phyloP scores from a whole-genome alignment of 2,329 filamentous ascomycete genomes.

The Penicillium sp. region DNA sequence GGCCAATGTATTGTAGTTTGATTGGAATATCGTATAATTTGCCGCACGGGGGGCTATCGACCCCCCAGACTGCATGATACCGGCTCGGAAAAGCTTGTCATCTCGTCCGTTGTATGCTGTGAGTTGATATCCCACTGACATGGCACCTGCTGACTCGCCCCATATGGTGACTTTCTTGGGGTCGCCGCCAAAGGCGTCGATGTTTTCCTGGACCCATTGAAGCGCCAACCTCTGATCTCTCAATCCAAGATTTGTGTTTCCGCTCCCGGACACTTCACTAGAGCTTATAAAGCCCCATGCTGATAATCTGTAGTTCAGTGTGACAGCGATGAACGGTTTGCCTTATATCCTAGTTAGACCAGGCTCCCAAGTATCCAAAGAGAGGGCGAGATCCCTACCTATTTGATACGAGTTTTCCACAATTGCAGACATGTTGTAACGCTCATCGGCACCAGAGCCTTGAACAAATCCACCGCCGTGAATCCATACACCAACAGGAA shows the following conservation, averaged over 20 bases:
- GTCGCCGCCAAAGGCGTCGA: slow-evolving; percentile 35
- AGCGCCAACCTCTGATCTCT: slow-evolving; percentile 39
- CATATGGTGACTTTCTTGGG: slow-evolving; percentile 45
- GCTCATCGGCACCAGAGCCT: slow-evolving; percentile 52
- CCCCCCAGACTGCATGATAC: slow-evolving; percentile 53
- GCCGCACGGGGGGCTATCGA: slow-evolving; percentile 47
- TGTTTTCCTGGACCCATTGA: slow-evolving; percentile 40
- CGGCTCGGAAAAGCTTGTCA: slow-evolving; percentile 54
- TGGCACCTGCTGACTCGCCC: slow-evolving; percentile 58
- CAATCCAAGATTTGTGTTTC: slow-evolving; percentile 58
- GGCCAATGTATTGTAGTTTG: slow-evolving; percentile 63
- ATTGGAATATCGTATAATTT: slow-evolving; percentile 38
- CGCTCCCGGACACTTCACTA: slow-evolving; percentile 41
- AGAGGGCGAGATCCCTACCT: slow-evolving; percentile 16
- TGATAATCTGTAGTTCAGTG: slow-evolving; percentile 54
- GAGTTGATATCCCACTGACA: slow-evolving; percentile 51
- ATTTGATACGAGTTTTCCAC: slow-evolving; percentile 55
- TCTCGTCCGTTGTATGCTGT: slow-evolving; percentile 55
- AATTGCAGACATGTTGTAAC: slow-evolving; percentile 63
- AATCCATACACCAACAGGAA: slow-evolving; percentile 63
- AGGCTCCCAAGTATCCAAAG: background rate
- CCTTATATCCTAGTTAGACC: background rate
- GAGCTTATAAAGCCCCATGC: slow-evolving; percentile 55
- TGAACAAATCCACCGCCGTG: slow-evolving; percentile 56
- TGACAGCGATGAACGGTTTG: slow-evolving; percentile 54